Evolutionary conservation across 2,329 filamentous ascomycete species (phyloP).

Genomic region (Hypoxylon sp.): DNA sequence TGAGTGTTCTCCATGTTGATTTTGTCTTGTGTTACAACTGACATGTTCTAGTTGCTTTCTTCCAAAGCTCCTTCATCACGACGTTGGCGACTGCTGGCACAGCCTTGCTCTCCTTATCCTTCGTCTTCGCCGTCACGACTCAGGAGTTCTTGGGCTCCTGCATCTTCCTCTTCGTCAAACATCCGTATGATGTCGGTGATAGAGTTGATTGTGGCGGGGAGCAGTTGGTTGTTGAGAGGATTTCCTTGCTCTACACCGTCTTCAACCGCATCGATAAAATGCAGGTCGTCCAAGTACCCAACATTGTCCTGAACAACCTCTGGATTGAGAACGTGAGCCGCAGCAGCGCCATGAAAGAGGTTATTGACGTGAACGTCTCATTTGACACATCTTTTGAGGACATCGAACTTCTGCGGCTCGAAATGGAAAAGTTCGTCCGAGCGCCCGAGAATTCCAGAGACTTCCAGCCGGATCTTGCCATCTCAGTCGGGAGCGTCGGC

Average conservation of each 20-base stretch:
- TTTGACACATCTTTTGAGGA: slow-evolving; percentile 92
- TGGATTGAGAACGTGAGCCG: slow-evolving; percentile 96
- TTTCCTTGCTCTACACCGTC: slow-evolving; percentile 90
- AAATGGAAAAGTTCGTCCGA: slow-evolving; percentile 86
- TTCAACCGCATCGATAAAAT: slow-evolving; percentile 85
- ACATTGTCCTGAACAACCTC: slow-evolving; percentile 88
- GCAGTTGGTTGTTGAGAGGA: slow-evolving; percentile 86
- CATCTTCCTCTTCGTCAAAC: slow-evolving; percentile 98
- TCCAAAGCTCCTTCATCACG: slow-evolving; percentile 84
- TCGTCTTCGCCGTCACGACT: slow-evolving; percentile 89
- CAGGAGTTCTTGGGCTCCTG: slow-evolving; percentile 98
- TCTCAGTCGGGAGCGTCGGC: slow-evolving; percentile 80
- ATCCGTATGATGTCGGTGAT: slow-evolving; percentile 95
- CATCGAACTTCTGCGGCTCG: slow-evolving; percentile 80
- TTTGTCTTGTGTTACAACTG: neutral
- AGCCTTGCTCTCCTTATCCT: slow-evolving; percentile 91
- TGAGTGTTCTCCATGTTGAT: slow-evolving; percentile 51
- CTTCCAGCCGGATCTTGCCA: slow-evolving; percentile 83
- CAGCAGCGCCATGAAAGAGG: slow-evolving; percentile 90
- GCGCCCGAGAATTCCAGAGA: slow-evolving; percentile 87
- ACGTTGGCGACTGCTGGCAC: slow-evolving; percentile 91
- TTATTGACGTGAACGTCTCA: slow-evolving; percentile 78
- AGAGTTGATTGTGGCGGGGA: slow-evolving; percentile 79
- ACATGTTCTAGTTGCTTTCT: slow-evolving; percentile 72
- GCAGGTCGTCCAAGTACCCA: slow-evolving; percentile 84